A percentile compares a stretch with the other conserved stretches of the same genome.
Evolutionary conservation across 2,329 filamentous ascomycete genomes (phyloP).

Genomic region (Cladobotryum protrusum): DNA sequence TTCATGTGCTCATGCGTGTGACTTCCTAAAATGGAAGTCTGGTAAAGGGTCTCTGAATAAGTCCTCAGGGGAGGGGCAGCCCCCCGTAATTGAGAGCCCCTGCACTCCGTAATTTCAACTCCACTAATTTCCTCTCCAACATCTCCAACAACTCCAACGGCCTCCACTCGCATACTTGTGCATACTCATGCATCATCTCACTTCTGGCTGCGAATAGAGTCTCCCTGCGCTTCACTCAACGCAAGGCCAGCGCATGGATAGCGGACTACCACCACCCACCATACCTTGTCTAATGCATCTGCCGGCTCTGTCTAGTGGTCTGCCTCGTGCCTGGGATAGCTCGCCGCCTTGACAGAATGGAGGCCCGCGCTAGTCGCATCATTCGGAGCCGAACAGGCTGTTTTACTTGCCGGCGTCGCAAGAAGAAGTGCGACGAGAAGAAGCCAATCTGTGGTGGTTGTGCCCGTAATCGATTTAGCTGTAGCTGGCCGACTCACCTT

Average conservation of each 20-base stretch:
- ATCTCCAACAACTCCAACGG: no score
- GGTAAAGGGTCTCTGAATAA: no score
- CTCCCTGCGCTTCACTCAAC: not conserved
- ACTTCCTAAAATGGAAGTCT: no score
- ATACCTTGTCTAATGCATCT: not conserved
- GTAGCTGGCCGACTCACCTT: conserved; percentile 37
- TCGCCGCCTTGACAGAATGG: not conserved
- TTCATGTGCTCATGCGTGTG: no score
- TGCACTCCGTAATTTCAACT: no score
- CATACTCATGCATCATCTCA: not conserved
- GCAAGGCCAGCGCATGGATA: no score
- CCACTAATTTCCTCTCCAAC: no score
- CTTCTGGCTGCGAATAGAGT: not conserved
- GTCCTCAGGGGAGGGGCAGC: no score
- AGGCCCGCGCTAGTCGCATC: conserved; percentile 21
- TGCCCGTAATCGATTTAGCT: conserved; percentile 46
- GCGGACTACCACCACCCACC: no score
- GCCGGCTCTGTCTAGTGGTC: not conserved
- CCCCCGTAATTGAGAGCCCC: no score
- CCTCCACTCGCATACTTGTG: no score
- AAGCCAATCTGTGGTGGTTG: conserved; percentile 48
- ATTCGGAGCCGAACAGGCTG: conserved; percentile 36
- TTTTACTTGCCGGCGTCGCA: conserved; percentile 45
- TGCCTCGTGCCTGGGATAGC: not conserved
- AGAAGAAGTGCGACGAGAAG: conserved; percentile 50